Conservation (phyloP, 805 yeast genomes). For the Myxozyma vanderwaltii region DNA sequence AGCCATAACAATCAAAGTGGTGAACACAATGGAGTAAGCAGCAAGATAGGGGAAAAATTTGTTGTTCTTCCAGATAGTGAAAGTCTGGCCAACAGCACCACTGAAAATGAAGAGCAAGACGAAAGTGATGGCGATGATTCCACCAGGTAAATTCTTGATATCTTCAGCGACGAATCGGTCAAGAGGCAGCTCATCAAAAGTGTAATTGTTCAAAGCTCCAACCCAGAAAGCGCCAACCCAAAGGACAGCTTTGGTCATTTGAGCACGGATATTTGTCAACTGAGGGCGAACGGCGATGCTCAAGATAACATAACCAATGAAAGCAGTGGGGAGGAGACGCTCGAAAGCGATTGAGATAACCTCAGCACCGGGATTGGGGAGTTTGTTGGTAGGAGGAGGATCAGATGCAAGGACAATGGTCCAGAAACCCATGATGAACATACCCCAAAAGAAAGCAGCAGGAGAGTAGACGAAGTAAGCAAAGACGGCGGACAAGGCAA, state of each 20-base stretch:
- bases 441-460: slow-evolving; percentile 62
- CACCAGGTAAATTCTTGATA: slow-evolving; percentile 74
- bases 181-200: slow-evolving; percentile 85
- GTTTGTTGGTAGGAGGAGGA: slow-evolving; percentile 63
- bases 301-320: slow-evolving; percentile 74
- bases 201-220: slow-evolving; percentile 80
- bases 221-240: slow-evolving; percentile 87
- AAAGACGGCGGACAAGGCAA: slow-evolving; percentile 56
- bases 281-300: slow-evolving; percentile 43
- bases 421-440: slow-evolving; percentile 75
- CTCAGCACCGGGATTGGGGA: slow-evolving; percentile 57
- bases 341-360: slow-evolving; percentile 71
- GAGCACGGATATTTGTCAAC: slow-evolving; percentile 37
- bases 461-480: slow-evolving; percentile 54
- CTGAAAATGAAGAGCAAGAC: slow-evolving; percentile 52
- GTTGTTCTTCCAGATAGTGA: slow-evolving; percentile 69
- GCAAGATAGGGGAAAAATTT: slow-evolving; percentile 58
- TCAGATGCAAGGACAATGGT: slow-evolving; percentile 79
- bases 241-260: slow-evolving; percentile 46
- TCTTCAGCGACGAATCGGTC: slow-evolving; percentile 79
- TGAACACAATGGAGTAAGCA: slow-evolving; percentile 53
- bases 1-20: slow-evolving; percentile 51
- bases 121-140: slow-evolving; percentile 60
- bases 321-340: slow-evolving; percentile 72
- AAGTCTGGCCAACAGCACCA: slow-evolving; percentile 73